Evolutionary conservation across 1,284 basidiomycete genomes (phyloP), one percentile per base, ranked within the genome.

Genomic region (Moesziomyces sp.): DNA sequence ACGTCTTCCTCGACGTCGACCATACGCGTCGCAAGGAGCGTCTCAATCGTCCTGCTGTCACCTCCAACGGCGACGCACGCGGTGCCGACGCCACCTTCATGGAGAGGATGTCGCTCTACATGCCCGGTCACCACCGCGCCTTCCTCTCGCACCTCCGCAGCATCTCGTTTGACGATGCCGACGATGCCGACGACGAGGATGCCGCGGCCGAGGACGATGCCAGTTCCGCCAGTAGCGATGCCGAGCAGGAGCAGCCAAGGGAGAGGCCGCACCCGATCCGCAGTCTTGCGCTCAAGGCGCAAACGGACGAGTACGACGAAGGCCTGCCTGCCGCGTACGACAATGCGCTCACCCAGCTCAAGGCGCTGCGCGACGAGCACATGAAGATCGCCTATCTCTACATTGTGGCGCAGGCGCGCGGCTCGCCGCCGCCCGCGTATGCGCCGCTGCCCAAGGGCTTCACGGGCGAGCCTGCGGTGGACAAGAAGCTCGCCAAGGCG

Each of bases 1-100:
- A 97, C 83, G 87, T 92, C 48, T 97, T 97, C 86, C 87, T 97
- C 14, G 93, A 93, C 26, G 88, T 96, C 40, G 91, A 93, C 79
- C 90, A 91, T 79, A 72, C 86, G 3, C 64, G 69, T 2, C 48
- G 54, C 40, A 80, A 78, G 70, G 55, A 59, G 43, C 53, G 72
- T 14, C 50, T 54, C 38, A 56, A 55, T 18, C 69, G 70, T 21
- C 60, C 65, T 11, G 38, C 60, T 21, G 58, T 55, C 10, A 46
- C 51, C 4, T 26, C 28, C 1, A 58, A 42, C 10, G 60, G 56
- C 13, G 63, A 69, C 26, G 55, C 51, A 9, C 44, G 60, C 13
- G 67, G 58, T 18, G 67, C 68, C 18, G 72, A 80, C 26, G 74
- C 65, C 5, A 83, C 80, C 14, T 83, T 83, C 33, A 83, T 83